Evolutionary conservation across 805 yeast genomes (phyloP).

Genomic region (Candida suzukii): DNA sequence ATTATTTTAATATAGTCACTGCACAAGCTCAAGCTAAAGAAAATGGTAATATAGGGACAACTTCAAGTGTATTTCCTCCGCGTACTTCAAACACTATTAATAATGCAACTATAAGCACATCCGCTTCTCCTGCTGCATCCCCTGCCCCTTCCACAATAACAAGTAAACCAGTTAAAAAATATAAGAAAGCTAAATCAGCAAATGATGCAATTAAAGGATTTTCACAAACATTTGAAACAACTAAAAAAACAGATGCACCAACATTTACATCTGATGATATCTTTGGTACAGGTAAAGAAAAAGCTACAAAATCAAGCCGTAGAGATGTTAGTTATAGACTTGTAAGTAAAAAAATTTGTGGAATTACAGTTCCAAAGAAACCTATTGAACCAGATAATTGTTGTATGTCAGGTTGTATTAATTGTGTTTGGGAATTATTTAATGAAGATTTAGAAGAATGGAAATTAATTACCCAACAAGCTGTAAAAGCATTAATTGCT

Average conservation of each 20-base stretch:
- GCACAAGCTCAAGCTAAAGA: too few relatives aligned
- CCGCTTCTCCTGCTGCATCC: too few relatives aligned
- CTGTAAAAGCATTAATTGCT: conserved; percentile 34
- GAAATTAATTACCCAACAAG: conserved; percentile 53
- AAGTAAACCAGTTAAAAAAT: conserved; percentile 1
- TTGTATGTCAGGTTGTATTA: conserved; percentile 95
- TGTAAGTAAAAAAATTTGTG: conserved; percentile 37
- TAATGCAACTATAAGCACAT: too few relatives aligned
- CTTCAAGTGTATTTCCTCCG: too few relatives aligned
- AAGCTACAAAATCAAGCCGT: conserved; percentile 25
- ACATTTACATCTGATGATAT: conserved; percentile 3
- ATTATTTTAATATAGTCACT: neutral
- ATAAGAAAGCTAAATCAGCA: conserved; percentile 11
- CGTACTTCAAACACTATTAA: too few relatives aligned
- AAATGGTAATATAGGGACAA: too few relatives aligned
- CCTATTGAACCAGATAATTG: conserved; percentile 94
- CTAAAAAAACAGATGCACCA: neutral
- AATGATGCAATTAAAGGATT: conserved; percentile 12
- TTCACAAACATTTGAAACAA: conserved; percentile 1
- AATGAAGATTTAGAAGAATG: conserved; percentile 85
- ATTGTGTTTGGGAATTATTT: conserved; percentile 94
- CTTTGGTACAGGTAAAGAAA: conserved; percentile 15
- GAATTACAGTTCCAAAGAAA: conserved; percentile 71
- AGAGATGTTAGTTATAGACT: conserved; percentile 29
- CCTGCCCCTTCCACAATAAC: too few relatives aligned